Conservation (phyloP, 1,139 yeast species). For the Saccharomyces pastorianus region DNA sequence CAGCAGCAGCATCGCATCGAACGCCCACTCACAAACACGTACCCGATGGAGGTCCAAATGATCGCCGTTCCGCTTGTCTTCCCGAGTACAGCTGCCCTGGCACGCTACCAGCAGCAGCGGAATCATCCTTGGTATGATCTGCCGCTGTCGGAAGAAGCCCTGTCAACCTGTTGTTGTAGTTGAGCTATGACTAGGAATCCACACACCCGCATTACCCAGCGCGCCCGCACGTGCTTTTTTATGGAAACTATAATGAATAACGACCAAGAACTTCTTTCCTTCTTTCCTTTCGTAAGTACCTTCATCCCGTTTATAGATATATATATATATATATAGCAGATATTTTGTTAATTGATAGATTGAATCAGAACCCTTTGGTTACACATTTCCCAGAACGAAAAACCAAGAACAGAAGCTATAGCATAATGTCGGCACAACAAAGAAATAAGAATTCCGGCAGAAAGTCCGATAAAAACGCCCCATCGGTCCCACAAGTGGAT, state of each 20-base stretch:
- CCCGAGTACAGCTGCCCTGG: neutral
- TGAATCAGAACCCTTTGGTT: neutral
- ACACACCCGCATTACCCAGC: neutral
- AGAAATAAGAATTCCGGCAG: neutral
- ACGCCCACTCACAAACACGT: neutral
- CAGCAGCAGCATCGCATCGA: neutral
- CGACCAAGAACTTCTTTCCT: neutral
- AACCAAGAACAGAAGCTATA: neutral
- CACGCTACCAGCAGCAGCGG: neutral
- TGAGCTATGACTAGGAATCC: neutral
- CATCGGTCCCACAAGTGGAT: slow-evolving; percentile 35
- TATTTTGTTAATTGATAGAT: neutral
- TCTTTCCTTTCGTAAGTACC: neutral
- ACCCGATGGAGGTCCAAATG: neutral
- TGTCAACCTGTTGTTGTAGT: neutral
- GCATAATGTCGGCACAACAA: neutral
- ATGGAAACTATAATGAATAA: neutral
- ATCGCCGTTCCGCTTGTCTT: neutral
- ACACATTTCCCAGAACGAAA: neutral
- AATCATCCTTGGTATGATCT: neutral
- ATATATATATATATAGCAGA: neutral
- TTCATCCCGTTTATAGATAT: neutral
- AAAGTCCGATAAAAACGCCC: neutral
- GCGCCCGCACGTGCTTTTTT: neutral
- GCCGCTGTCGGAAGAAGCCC: neutral